Conservation (phyloP, 257 asterid species). For the Fraxinus excelsior region DNA sequence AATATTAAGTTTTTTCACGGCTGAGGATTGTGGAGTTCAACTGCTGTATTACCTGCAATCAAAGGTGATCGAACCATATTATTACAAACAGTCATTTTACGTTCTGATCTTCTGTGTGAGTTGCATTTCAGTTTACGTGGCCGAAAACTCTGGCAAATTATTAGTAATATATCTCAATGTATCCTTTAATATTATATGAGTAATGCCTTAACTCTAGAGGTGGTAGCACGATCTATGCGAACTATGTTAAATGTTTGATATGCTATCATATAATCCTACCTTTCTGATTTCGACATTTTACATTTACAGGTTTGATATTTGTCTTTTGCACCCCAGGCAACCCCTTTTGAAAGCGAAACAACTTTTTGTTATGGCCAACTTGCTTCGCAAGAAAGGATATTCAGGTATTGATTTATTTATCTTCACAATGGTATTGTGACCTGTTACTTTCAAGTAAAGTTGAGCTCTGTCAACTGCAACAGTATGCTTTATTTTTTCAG, state of each 20-base stretch:
- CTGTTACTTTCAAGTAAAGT: neutral
- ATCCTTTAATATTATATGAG: slow-evolving; percentile 10
- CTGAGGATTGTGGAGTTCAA: neutral
- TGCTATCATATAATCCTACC: slow-evolving; percentile 15
- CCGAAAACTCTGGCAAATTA: neutral
- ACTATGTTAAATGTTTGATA: slow-evolving; percentile 7
- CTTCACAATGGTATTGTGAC: neutral
- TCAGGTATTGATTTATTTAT: slow-evolving; percentile 49
- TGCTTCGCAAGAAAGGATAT: slow-evolving; percentile 77
- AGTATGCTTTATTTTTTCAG: neutral
- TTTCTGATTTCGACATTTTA: slow-evolving; percentile 35
- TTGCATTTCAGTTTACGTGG: neutral
- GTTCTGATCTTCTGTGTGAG: neutral
- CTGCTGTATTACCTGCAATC: neutral
- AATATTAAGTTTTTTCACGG: neutral
- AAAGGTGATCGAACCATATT: neutral
- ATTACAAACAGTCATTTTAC: neutral
- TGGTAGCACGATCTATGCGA: neutral
- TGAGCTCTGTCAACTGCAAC: neutral
- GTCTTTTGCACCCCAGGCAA: slow-evolving; percentile 74
- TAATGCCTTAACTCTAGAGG: slow-evolving; percentile 4
- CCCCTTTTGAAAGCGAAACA: slow-evolving; percentile 90
- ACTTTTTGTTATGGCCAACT: slow-evolving; percentile 79
- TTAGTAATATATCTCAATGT: neutral
- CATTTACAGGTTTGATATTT: slow-evolving; percentile 52